phyloP scores from a whole-genome alignment of 202 grass and related monocot genomes.

The Bolboschoenoplectus hybrid region DNA sequence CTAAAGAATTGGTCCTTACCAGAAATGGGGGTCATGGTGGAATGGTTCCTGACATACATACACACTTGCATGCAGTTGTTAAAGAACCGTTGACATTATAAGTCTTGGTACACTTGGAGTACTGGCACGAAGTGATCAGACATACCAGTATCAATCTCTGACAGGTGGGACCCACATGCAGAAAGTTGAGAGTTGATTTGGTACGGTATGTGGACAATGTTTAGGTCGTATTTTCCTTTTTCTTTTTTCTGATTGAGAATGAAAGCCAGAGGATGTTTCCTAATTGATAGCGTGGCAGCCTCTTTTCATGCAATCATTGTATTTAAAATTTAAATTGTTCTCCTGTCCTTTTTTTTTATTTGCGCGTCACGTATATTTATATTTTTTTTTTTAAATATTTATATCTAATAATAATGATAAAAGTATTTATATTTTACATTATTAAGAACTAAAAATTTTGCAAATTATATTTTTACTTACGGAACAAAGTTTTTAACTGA shows the following conservation, averaged over 20 bases:
- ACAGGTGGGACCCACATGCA: neutral
- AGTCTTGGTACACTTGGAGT: neutral
- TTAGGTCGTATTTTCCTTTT: neutral
- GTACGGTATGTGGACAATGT: neutral
- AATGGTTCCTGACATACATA: neutral
- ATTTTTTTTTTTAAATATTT: too few species aligned
- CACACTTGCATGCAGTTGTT: neutral
- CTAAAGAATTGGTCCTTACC: neutral
- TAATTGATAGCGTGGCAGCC: conserved; percentile 13
- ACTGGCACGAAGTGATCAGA: neutral
- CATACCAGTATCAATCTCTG: neutral
- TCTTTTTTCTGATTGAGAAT: neutral
- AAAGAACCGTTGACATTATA: conserved; percentile 16
- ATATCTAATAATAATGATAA: too few species aligned
- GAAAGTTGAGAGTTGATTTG: neutral
- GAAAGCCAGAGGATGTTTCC: neutral
- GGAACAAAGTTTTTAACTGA: too few species aligned
- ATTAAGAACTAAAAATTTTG: too few species aligned
- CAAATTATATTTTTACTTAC: too few species aligned
- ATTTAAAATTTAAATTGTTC: neutral
- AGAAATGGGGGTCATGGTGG: conserved; percentile 21
- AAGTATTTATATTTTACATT: too few species aligned
- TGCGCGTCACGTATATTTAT: too few species aligned
- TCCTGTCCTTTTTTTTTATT: neutral
- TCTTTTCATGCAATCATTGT: conserved; percentile 20